A percentile compares a stretch with the other conserved stretches of the same genome.
Conservation (phyloP, 2,329 filamentous ascomycete species). For the Magnaporthiopsis poae region DNA sequence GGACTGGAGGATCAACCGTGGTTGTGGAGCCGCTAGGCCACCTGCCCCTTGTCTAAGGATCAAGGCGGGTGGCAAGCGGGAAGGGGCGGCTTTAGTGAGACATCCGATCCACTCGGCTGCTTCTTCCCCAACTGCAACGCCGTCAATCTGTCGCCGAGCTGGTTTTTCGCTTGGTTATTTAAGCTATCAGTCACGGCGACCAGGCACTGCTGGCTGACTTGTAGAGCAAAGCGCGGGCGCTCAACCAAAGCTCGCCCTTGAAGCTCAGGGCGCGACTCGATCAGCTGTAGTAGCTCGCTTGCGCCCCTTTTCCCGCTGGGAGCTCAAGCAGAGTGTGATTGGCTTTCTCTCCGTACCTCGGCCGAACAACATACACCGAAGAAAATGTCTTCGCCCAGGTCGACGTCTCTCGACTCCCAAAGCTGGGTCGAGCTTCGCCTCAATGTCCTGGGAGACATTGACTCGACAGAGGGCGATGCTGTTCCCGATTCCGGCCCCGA, state of each 20-base stretch:
- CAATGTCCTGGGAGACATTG: slow-evolving; percentile 5
- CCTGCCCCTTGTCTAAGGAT: neutral
- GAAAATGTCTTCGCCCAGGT: slow-evolving; percentile 5
- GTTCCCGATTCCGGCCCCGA: neutral
- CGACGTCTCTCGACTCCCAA: slow-evolving; percentile 1
- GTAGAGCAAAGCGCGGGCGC: neutral
- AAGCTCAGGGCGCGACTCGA: neutral
- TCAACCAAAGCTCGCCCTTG: neutral
- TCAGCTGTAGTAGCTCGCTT: neutral
- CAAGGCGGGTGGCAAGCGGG: neutral
- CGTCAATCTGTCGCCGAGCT: neutral
- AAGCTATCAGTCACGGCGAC: no score
- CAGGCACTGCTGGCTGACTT: neutral
- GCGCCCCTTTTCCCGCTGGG: neutral
- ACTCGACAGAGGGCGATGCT: neutral
- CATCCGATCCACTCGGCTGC: neutral
- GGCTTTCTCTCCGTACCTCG: neutral
- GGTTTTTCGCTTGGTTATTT: neutral
- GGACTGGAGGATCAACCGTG: neutral
- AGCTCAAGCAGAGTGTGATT: neutral
- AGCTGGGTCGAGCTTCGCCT: slow-evolving; percentile 3
- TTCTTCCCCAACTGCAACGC: neutral
- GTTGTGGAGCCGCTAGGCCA: neutral
- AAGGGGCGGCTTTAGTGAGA: neutral
- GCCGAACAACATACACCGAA: neutral